Evolutionary conservation across 306 rosid species (phyloP).

Genomic region (Nissolia schottii): DNA sequence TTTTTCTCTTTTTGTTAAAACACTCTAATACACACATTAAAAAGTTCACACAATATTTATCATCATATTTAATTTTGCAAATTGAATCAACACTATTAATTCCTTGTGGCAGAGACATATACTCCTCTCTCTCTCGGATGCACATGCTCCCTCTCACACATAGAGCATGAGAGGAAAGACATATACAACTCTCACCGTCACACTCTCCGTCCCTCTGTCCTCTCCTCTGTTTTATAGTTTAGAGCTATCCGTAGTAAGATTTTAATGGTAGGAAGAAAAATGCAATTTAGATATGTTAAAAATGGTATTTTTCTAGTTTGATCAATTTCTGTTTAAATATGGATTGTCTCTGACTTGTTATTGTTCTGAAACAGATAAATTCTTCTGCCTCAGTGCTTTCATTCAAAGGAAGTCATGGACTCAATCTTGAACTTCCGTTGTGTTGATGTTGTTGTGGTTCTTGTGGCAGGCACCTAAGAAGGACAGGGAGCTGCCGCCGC

Average conservation of each 20-base stretch:
- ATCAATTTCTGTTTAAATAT: slow-evolving; percentile 1
- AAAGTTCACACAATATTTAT: too few relatives aligned
- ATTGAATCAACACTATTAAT: too few relatives aligned
- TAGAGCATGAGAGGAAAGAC: slow-evolving; percentile 4
- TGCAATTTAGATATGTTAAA: not conserved
- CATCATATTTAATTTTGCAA: too few relatives aligned
- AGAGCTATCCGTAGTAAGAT: not conserved
- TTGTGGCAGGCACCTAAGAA: too few relatives aligned
- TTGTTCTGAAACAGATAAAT: slow-evolving; percentile 56
- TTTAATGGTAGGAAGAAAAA: slow-evolving; percentile 9
- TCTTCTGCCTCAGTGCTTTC: slow-evolving; percentile 81
- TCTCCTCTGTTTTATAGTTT: slow-evolving; percentile 9
- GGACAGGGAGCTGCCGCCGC: too few relatives aligned
- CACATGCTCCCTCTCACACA: not conserved
- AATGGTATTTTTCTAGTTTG: not conserved
- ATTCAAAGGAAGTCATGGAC: slow-evolving; percentile 99
- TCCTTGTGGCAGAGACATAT: too few relatives aligned
- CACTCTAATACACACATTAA: too few relatives aligned
- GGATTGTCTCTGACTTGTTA: slow-evolving; percentile 14
- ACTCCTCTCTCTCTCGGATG: not conserved
- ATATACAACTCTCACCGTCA: not conserved
- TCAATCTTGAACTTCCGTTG: too few relatives aligned
- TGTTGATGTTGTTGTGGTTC: too few relatives aligned
- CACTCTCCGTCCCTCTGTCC: not conserved
- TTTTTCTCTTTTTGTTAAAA: too few relatives aligned